phyloP scores from a whole-genome alignment of 306 rosid genomes.

The Begonia fuchsioides region DNA sequence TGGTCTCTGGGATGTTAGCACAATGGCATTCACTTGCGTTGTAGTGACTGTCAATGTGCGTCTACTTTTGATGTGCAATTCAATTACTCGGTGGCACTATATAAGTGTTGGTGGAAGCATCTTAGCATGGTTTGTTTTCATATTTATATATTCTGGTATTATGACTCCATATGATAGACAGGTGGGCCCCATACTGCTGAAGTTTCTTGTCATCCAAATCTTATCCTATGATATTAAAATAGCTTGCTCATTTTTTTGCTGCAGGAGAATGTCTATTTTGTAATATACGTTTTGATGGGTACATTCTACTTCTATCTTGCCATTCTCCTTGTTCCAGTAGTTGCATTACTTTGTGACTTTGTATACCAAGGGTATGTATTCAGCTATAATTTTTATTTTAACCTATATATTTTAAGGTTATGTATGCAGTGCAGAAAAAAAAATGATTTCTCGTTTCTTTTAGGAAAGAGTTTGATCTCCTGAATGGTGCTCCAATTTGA shows the following conservation, averaged over 20 bases:
- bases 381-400: background rate
- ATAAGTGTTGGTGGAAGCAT: slow-evolving; percentile 93
- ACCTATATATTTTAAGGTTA: no score
- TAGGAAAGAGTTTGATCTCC: no score
- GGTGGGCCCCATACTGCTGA: slow-evolving; percentile 42
- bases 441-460: no score
- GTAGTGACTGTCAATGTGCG: slow-evolving; percentile 81
- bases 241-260: slow-evolving; percentile 10
- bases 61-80: slow-evolving; percentile 72
- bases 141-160: slow-evolving; percentile 58
- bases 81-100: slow-evolving; percentile 82
- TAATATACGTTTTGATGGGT: slow-evolving; percentile 79
- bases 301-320: slow-evolving; percentile 68
- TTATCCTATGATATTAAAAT: background rate
- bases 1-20: slow-evolving; percentile 93
- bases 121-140: slow-evolving; percentile 73
- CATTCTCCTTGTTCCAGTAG: slow-evolving; percentile 64
- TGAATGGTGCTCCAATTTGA: no score
- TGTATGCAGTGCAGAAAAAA: no score
- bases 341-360: slow-evolving; percentile 78
- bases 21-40: slow-evolving; percentile 88
- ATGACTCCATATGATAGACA: slow-evolving; percentile 47
- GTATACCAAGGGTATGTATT: slow-evolving; percentile 68
- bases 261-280: slow-evolving; percentile 82
- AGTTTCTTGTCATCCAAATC: slow-evolving; percentile 1